Percentiles rank a stretch among this genome's conserved stretches.
phyloP scores from a whole-genome alignment of 768 basidiomycete species.

The Hirschioporus abietinus region DNA sequence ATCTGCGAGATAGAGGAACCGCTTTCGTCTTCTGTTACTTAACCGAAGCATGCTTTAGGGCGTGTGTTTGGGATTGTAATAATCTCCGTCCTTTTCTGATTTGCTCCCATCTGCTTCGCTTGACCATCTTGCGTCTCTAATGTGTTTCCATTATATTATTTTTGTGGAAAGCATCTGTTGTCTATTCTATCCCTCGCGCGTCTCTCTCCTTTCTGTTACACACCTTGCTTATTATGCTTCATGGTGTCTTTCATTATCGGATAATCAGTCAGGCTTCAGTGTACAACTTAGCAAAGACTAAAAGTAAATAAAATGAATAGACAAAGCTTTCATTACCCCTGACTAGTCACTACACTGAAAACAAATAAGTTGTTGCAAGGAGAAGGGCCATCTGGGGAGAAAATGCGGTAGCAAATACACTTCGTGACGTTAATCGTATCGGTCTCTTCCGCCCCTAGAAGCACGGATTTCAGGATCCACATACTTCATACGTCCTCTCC shows the following conservation, averaged over 20 bases:
- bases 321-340: background rate
- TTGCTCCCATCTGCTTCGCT: background rate
- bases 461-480: constrained; percentile 18
- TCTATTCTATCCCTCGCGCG: background rate
- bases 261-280: constrained; percentile 1
- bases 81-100: background rate
- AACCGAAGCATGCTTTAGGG: background rate
- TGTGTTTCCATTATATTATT: constrained; percentile 1
- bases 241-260: background rate
- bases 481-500: constrained; percentile 23
- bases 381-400: background rate
- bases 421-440: constrained; percentile 1
- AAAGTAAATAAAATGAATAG: constrained; percentile 1
- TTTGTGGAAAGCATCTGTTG: background rate
- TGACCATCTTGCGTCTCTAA: background rate
- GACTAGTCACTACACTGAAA: background rate
- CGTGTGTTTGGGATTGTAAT: background rate
- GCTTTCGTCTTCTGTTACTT: background rate
- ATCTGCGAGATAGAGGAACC: background rate
- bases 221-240: background rate
- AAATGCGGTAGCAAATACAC: background rate
- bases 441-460: background rate
- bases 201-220: background rate
- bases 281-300: constrained; percentile 1
- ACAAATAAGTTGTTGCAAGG: background rate